A percentile compares a stretch with the other conserved stretches of the same genome.
Evolutionary conservation across 2,329 filamentous ascomycete species (phyloP).

Genomic region (Amauroascus niger): DNA sequence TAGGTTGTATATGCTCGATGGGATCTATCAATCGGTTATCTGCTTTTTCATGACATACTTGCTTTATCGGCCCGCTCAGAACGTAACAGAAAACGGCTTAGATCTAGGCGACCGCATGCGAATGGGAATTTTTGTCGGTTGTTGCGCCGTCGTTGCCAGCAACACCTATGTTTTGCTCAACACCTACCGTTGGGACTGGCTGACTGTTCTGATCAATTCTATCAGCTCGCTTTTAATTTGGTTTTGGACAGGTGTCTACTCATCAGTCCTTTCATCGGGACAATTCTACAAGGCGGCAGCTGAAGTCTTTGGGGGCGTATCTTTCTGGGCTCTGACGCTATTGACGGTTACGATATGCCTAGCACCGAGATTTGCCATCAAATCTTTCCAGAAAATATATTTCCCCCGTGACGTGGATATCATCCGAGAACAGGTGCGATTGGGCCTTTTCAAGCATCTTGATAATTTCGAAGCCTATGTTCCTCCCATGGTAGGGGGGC

Average conservation of each 20-base stretch:
- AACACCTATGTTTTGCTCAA: conserved; percentile 94
- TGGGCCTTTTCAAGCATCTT: conserved; percentile 72
- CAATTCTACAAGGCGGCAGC: conserved; percentile 67
- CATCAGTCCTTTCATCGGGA: conserved; percentile 48
- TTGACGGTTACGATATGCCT: conserved; percentile 73
- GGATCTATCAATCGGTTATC: conserved; percentile 86
- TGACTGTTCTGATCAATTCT: conserved; percentile 71
- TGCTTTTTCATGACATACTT: conserved; percentile 89
- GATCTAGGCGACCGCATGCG: conserved; percentile 69
- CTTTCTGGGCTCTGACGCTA: conserved; percentile 78
- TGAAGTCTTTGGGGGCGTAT: conserved; percentile 69
- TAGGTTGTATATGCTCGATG: conserved; percentile 89
- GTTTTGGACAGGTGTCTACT: conserved; percentile 91
- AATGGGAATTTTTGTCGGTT: conserved; percentile 79
- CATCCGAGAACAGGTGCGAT: conserved; percentile 78
- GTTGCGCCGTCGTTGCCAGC: conserved; percentile 74
- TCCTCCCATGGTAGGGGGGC: conserved; percentile 34
- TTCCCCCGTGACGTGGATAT: conserved; percentile 91
- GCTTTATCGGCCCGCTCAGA: conserved; percentile 59
- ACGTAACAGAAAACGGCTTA: conserved; percentile 61
- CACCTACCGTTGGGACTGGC: conserved; percentile 96
- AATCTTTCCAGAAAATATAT: conserved; percentile 86
- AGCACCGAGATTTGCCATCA: conserved; percentile 77
- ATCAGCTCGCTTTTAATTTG: conserved; percentile 83
- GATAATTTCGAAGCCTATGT: conserved; percentile 46